Base-by-base conservation (phyloP, 1,284 basidiomycete species). In the Cystobasidium pallidum region DNA sequence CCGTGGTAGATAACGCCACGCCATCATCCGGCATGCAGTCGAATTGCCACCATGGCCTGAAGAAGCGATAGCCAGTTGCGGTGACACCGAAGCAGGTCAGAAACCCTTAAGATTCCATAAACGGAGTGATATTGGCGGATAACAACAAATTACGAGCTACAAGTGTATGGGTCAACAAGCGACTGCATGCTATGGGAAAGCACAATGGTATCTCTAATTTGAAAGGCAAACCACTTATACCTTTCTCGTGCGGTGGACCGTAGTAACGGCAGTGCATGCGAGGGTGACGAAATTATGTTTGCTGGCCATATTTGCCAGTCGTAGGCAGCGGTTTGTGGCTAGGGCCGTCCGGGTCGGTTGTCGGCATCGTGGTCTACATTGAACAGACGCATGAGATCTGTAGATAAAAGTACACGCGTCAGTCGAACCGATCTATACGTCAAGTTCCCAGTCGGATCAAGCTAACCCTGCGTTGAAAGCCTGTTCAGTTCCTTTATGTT, bases 391-490 rank as follows among this genome's bases (percentile, higher is more conserved):
- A 43, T 61, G 36, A 61, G 43, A 43, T 61, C 58, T 61, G 39
- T n/a, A 36, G 10, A 57, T 10, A n/a, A 57, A 39, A 32, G 21
- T 21, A 39, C 19, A 59, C 2, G 19, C 13, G 26, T 58, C 21
- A 58, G 55, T n/a, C n/a, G n/a, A n/a, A n/a, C n/a, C 34, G 26
- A 19, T 28, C 19, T 24, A 11, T 58, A n/a, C 11, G n/a, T 58
- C 17, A 10, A 24, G 13, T 7, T 11, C 28, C 4, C 19, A 15
- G 7, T 8, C 21, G 34, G 21, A 7, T 13, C 41, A 24, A 24
- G 39, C 64, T 19, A 17, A 66, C 64, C 64, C 24, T 51, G 41
- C 36, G 47, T 41, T n/a, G 47, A 51, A 3, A 66, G 64, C 64
- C 49, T 66, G 13, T 54, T 66, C 11, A 65, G 41, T 15, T 47